phyloP scores from a whole-genome alignment of 495 filamentous ascomycete genomes.

The Aspergillus affinis region DNA sequence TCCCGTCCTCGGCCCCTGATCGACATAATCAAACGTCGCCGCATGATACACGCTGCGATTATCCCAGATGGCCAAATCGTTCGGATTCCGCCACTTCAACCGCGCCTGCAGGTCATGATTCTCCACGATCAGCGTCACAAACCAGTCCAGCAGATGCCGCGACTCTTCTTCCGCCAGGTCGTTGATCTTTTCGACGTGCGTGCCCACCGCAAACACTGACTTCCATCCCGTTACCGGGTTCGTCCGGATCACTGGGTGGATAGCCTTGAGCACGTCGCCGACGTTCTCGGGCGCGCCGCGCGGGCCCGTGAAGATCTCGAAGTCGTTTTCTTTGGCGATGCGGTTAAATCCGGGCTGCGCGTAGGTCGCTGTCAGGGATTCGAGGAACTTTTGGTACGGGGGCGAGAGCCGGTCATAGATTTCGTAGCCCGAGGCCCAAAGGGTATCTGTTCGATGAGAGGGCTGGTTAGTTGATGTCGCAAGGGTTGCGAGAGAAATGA shows the following conservation, averaged over 20 bases:
- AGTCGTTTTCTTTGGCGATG: constrained; percentile 53
- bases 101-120: constrained; percentile 82
- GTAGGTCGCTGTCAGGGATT: constrained; percentile 66
- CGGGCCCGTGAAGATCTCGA: constrained; percentile 52
- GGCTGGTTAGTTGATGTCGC: background rate
- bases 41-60: constrained; percentile 70
- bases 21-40: constrained; percentile 68
- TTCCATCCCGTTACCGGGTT: constrained; percentile 87
- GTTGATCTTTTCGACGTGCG: constrained; percentile 61
- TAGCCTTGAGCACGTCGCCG: constrained; percentile 58
- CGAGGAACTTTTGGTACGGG: constrained; percentile 65
- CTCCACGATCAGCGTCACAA: constrained; percentile 62
- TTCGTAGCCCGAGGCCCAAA: constrained; percentile 78
- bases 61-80: constrained; percentile 76
- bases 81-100: constrained; percentile 58
- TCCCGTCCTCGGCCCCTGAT: constrained; percentile 55
- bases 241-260: constrained; percentile 75
- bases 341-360: constrained; percentile 59
- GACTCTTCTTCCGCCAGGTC: constrained; percentile 66
- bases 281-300: constrained; percentile 70
- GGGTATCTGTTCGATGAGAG: constrained; percentile 51
- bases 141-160: constrained; percentile 59
- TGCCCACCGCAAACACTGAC: constrained; percentile 64
- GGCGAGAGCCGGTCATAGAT: constrained; percentile 73
- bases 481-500: too few relatives aligned